These are phyloP conservation scores for Alternaria sp. DNA, from an alignment of 2,329 filamentous ascomycete species.

Conservation along the genomic window DNA sequence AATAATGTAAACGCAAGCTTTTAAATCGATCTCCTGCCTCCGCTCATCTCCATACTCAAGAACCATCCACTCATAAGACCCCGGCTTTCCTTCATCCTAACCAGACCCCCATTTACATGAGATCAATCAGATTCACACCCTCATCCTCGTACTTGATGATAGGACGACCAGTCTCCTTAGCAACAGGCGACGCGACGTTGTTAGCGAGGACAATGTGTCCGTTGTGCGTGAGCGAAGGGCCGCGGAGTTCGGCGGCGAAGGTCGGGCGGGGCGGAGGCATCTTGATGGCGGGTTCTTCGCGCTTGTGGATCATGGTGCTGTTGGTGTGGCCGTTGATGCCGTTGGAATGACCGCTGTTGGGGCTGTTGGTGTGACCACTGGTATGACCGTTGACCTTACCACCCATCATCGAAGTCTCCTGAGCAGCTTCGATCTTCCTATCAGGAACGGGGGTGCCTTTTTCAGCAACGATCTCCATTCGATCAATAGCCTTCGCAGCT, in stretches of 20 bases:
- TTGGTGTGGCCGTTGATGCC: neutral
- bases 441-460: too few species aligned
- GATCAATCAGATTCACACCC: neutral
- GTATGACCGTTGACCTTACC: neutral
- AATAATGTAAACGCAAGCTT: neutral
- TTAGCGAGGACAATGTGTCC: slow-evolving; percentile 21
- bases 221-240: slow-evolving; percentile 2
- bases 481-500: too few species aligned
- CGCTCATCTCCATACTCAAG: neutral
- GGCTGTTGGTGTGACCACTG: neutral
- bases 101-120: neutral
- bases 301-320: neutral
- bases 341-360: neutral
- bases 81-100: too few species aligned
- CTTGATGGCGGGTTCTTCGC: neutral
- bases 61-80: too few species aligned
- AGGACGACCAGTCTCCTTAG: neutral
- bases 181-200: neutral
- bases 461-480: too few species aligned
- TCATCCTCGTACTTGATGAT: slow-evolving; percentile 2
- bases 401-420: too few species aligned
- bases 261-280: slow-evolving; percentile 2
- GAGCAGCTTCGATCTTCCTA: too few species aligned
- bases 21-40: neutral
- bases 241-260: slow-evolving; percentile 18